Evolutionary conservation across 495 filamentous ascomycete species (phyloP).

Genomic region (Glarea lozoyensis): DNA sequence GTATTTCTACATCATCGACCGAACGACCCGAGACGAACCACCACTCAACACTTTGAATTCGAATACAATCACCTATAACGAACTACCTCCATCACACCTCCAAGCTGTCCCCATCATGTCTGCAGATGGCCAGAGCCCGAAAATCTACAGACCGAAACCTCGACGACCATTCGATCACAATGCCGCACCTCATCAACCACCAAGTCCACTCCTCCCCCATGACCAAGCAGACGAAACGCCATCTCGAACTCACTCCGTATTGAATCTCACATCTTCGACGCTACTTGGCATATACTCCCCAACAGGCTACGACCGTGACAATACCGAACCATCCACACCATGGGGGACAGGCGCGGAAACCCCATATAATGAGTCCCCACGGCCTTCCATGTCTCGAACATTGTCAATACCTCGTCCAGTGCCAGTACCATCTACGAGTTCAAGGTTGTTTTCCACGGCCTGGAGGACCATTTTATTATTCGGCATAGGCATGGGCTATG

Average conservation of each 20-base stretch:
- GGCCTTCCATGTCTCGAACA: slow-evolving; percentile 9
- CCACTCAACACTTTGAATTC: no score
- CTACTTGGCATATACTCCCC: slow-evolving; percentile 85
- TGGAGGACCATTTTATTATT: slow-evolving; percentile 62
- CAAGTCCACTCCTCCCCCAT: slow-evolving; percentile 41
- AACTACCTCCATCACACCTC: no score
- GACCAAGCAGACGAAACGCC: slow-evolving; percentile 30
- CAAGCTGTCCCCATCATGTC: no score
- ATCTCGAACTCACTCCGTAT: slow-evolving; percentile 59
- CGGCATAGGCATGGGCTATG: slow-evolving; percentile 74
- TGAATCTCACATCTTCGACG: slow-evolving; percentile 84
- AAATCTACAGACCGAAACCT: slow-evolving; percentile 62
- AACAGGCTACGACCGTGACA: slow-evolving; percentile 42
- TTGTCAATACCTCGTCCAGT: slow-evolving; percentile 1
- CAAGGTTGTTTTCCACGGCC: slow-evolving; percentile 2
- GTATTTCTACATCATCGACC: no score
- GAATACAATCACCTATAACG: no score
- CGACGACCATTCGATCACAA: slow-evolving; percentile 64
- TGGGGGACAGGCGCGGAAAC: slow-evolving; percentile 69
- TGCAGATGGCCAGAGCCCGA: slow-evolving; percentile 28
- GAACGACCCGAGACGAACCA: no score
- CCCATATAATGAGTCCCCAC: slow-evolving; percentile 23
- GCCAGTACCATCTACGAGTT: slow-evolving; percentile 22
- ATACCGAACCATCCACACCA: slow-evolving; percentile 33
- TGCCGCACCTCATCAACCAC: slow-evolving; percentile 39